phyloP scores from a whole-genome alignment of 1,284 basidiomycete genomes.

The Chondrostereum purpureum region DNA sequence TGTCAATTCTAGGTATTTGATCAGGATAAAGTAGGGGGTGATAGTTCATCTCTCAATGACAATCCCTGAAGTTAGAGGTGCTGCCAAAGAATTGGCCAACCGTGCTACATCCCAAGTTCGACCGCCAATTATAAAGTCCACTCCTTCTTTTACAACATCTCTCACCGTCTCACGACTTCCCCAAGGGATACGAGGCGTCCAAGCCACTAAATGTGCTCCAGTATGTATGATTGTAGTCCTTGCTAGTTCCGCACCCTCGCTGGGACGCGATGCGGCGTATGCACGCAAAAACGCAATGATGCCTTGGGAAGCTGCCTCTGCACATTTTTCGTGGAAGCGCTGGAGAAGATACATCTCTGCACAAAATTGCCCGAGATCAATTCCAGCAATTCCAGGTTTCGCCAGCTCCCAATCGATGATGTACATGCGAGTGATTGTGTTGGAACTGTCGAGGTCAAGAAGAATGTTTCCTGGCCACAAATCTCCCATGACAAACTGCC shows the following conservation, averaged over 20 bases:
- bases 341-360: slow-evolving; percentile 47
- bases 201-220: slow-evolving; percentile 43
- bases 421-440: slow-evolving; percentile 30
- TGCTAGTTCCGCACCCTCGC: slow-evolving; percentile 16
- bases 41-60: too few species aligned
- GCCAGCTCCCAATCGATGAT: slow-evolving; percentile 58
- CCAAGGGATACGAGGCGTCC: slow-evolving; percentile 40
- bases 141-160: slow-evolving; percentile 40
- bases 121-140: slow-evolving; percentile 34
- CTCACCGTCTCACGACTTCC: slow-evolving; percentile 36
- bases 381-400: slow-evolving; percentile 42
- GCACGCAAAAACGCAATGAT: slow-evolving; percentile 35
- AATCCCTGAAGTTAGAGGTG: too few species aligned
- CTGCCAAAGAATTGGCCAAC: slow-evolving; percentile 24
- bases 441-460: slow-evolving; percentile 24
- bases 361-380: slow-evolving; percentile 54
- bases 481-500: slow-evolving; percentile 49
- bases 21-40: too few species aligned
- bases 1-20: too few species aligned
- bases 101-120: slow-evolving; percentile 22
- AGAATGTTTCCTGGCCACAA: slow-evolving; percentile 64
- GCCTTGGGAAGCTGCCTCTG: slow-evolving; percentile 24
- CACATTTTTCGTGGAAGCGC: slow-evolving; percentile 34
- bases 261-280: slow-evolving; percentile 29
- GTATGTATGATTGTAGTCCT: slow-evolving; percentile 32